These are phyloP conservation scores for Trypanosomatidae sp. DNA, from an alignment of 208 protist species.

Conservation along the genomic window DNA sequence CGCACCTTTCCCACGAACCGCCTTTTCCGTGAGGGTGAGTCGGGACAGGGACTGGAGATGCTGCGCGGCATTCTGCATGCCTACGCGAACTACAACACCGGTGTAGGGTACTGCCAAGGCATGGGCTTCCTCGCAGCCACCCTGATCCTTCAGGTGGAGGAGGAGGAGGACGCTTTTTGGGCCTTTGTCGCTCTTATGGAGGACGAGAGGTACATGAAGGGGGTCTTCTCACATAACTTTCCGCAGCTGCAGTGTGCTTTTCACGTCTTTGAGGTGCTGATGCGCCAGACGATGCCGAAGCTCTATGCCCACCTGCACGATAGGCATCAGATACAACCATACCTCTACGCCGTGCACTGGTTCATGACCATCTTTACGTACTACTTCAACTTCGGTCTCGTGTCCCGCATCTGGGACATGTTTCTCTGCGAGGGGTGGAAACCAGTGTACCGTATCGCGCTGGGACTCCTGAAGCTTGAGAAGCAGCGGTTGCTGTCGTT, in stretches of 20 bases:
- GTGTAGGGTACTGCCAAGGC: slow-evolving; percentile 90
- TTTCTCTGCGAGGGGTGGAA: slow-evolving; percentile 94
- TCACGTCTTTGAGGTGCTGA: slow-evolving; percentile 65
- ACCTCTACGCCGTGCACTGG: slow-evolving; percentile 83
- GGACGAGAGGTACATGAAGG: slow-evolving; percentile 54
- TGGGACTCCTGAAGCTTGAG: slow-evolving; percentile 76
- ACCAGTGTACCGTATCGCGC: slow-evolving; percentile 79
- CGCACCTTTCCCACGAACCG: slow-evolving; percentile 87
- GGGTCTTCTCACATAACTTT: slow-evolving; percentile 76
- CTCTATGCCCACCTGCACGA: slow-evolving; percentile 39
- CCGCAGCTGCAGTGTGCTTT: slow-evolving; percentile 69
- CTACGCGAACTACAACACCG: slow-evolving; percentile 70
- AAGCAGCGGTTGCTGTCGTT: slow-evolving; percentile 37
- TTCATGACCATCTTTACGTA: slow-evolving; percentile 90
- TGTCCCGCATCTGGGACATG: slow-evolving; percentile 91
- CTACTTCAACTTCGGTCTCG: slow-evolving; percentile 74
- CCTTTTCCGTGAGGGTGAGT: slow-evolving; percentile 46
- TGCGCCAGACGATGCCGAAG: slow-evolving; percentile 44
- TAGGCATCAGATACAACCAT: slow-evolving; percentile 36
- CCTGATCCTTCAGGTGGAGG: slow-evolving; percentile 72
- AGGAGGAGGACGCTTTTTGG: slow-evolving; percentile 89
- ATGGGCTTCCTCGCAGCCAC: slow-evolving; percentile 91
- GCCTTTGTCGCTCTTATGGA: slow-evolving; percentile 86
- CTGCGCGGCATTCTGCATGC: slow-evolving; percentile 79
- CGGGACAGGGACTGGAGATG: slow-evolving; percentile 47